Base-by-base conservation (phyloP, 257 asterid genomes). In the Solanum pimpinellifolium region DNA sequence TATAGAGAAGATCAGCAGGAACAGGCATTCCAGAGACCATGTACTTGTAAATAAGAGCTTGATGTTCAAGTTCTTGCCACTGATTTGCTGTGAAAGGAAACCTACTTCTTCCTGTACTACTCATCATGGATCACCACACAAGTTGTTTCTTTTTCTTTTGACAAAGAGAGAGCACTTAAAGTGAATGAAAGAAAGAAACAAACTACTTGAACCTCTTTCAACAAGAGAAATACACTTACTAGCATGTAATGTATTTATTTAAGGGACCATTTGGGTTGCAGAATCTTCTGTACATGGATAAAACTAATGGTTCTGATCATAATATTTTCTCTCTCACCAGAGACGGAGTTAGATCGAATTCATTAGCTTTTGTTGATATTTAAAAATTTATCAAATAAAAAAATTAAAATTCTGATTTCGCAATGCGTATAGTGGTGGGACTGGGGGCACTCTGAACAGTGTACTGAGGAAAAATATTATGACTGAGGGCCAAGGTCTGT, bases 31-130 rank as follows among this genome's bases (percentile, higher is more conserved):
- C 99, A 12, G 98, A 94, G 5, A 90, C 92, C 94, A 97, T 94
- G 92, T 95, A 93, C 89, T 97, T 97, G 92, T 91, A 97, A 47
- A 95, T 96, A 11, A 95, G 98, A 73, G 98, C 97, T 86, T 97
- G 99, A 86, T 94, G 98, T 81, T 97, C 99, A 29, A 97, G 98
- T 47, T 97, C 98, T 91, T 95, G 98, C 98, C 98, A 93, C 70
- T 97, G 99, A 14, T 95, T 87, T 29, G 96, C 94, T 37, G 98
- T 95, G 90, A 97, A 97, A 56, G 98, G 98, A 69, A 72, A 92
- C 87, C 93, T 92, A 72, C 84, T 91, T 65, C 94, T 91, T 65
- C 87, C 89, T 47, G 85, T 18, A 31, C 35, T 83, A 73, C 87
- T 95, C 96, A 92, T 93, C 92, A 91, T 92, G 25, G 59, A 81